Percentiles rank a stretch among this genome's conserved stretches.
Evolutionary conservation across 176 grass and related monocot genomes (phyloP).

Genomic region (Puya raimondii): DNA sequence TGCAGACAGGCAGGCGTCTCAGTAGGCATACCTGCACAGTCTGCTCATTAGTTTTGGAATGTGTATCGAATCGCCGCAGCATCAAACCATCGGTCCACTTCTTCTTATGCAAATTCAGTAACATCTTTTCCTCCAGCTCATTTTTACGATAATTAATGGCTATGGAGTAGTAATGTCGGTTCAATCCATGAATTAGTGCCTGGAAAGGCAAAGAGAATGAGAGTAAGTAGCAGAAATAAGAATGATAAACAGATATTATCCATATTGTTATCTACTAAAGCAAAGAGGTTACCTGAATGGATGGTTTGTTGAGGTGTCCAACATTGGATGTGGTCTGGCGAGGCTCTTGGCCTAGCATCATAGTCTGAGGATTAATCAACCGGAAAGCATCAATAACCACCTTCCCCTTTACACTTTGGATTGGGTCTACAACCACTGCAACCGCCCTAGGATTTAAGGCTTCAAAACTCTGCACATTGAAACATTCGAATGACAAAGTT

Average conservation of each 20-base stretch:
- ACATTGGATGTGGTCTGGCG: slow-evolving; percentile 96
- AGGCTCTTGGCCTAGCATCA: slow-evolving; percentile 99
- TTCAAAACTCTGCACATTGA: slow-evolving; percentile 86
- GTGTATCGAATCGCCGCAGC: slow-evolving; percentile 57
- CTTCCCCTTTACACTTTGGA: slow-evolving; percentile 98
- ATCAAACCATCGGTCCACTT: slow-evolving; percentile 96
- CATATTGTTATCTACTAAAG: neutral
- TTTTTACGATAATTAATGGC: slow-evolving; percentile 99
- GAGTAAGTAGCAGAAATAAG: neutral
- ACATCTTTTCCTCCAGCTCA: slow-evolving; percentile 97
- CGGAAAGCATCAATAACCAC: slow-evolving; percentile 99
- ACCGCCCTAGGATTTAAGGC: slow-evolving; percentile 92
- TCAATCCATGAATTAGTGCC: slow-evolving; percentile 94
- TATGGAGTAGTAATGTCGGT: slow-evolving; percentile 98
- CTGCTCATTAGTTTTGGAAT: slow-evolving; percentile 91
- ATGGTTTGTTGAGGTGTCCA: slow-evolving; percentile 97
- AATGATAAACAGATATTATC: slow-evolving; percentile 7
- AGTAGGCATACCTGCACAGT: slow-evolving; percentile 61
- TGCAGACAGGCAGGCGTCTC: neutral
- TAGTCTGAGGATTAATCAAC: slow-evolving; percentile 96
- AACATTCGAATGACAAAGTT: slow-evolving; percentile 3
- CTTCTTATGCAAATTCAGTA: slow-evolving; percentile 96
- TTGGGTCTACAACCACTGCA: slow-evolving; percentile 93
- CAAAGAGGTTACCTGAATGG: slow-evolving; percentile 59
- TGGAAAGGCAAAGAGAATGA: slow-evolving; percentile 21